These are phyloP conservation scores for Penicillium thymicola DNA, from an alignment of 2,329 filamentous ascomycete species.

Conservation along the genomic window DNA sequence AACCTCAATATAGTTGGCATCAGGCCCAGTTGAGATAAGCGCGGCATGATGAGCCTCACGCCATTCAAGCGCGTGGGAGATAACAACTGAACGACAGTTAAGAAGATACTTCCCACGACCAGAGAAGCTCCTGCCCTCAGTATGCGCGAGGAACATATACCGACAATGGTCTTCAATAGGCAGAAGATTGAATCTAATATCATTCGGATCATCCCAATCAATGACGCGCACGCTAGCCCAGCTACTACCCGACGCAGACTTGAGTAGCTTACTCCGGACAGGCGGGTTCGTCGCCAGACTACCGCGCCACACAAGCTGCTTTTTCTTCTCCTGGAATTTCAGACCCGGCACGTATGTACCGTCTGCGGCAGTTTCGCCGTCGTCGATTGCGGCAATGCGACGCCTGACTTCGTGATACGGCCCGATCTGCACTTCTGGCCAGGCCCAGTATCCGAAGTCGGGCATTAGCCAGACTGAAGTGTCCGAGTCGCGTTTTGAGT, in stretches of 20 bases:
- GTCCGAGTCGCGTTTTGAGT: conserved; percentile 41
- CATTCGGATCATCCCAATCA: conserved; percentile 42
- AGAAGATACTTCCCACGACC: conserved; percentile 54
- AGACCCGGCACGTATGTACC: conserved; percentile 18
- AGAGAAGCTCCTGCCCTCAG: conserved; percentile 54
- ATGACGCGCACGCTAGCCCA: conserved; percentile 49
- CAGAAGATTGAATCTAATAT: conserved; percentile 42
- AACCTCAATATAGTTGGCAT: conserved; percentile 52
- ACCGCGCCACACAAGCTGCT: conserved; percentile 51
- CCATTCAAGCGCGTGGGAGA: conserved; percentile 50
- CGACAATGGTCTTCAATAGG: conserved; percentile 54
- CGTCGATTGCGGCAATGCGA: conserved; percentile 38
- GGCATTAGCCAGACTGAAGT: conserved; percentile 50
- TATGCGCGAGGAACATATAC: conserved; percentile 54
- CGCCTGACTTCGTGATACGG: conserved; percentile 44
- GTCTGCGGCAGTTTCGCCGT: conserved; percentile 24
- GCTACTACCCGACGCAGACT: conserved; percentile 37
- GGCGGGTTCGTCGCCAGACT: conserved; percentile 38
- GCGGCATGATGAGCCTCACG: conserved; percentile 50
- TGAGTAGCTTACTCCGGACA: conserved; percentile 40
- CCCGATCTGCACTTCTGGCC: conserved; percentile 49
- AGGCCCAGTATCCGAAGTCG: conserved; percentile 54
- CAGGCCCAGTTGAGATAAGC: conserved; percentile 43
- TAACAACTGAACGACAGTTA: conserved; percentile 50
- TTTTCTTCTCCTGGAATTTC: conserved; percentile 40